Evolutionary conservation across 768 basidiomycete species (phyloP), one percentile per base, ranked within the genome.

Genomic region (Floccularia luteovirens): DNA sequence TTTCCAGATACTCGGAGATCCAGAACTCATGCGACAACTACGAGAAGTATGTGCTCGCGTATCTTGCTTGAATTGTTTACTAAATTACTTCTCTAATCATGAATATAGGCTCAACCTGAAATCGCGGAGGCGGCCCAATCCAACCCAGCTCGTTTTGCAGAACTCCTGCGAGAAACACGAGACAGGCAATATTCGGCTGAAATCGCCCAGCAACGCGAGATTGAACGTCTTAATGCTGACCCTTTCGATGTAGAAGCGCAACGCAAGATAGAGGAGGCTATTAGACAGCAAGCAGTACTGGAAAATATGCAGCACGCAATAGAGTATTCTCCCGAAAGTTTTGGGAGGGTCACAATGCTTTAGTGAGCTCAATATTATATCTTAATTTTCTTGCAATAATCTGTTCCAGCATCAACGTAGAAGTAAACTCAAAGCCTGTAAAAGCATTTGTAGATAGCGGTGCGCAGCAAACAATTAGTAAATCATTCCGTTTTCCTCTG

Each of bases 371-470:
- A 19, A 7, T 74, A 25, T 16, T 34, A 11, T 24, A 23, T 21
- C 22, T 19, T 13, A n/a, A 46, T 36, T 4, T 12, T 41, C 17
- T 23, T 39, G n/a, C 39, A 22, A 32, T 38, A 24, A 13, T 2
- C n/a, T n/a, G n/a, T 10, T 36, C 6, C 42, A 93, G 89, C 51
- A 87, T 98, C 46, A 76, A 82, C 19, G 80, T 92, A 0, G 96
- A 97, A 53, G 90, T 99, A 2, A 99, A 99, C 53, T 83, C 84
- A 1, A 70, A 74, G 44, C 84, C 85, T 3, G 79, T 98, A 25
- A 93, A 90, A 59, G 96, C 96, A 0, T 99, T 99, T 50, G 96
- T 99, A 31, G 96, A 99, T 57, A 96, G 91, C 48, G 96, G 94
- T 30, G 96, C 96, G 8, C 96, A 99, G 53, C 79, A 79, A 46